phyloP scores from a whole-genome alignment of 2,329 filamentous ascomycete genomes.

The Pseudocercospora fijiensis region DNA sequence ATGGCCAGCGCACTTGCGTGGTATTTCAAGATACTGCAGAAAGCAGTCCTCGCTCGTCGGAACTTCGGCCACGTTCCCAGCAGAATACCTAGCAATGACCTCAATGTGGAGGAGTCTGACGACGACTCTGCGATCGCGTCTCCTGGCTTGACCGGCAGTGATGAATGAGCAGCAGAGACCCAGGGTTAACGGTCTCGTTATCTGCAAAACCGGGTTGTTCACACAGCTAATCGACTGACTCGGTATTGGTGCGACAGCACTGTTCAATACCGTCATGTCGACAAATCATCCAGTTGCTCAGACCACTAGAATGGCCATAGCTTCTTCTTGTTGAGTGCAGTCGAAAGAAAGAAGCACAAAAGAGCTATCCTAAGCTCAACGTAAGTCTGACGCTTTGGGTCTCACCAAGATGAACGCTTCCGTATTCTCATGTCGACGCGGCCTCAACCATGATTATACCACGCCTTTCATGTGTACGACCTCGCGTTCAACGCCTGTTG shows the following conservation, averaged over 20 bases:
- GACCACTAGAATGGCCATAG: not conserved
- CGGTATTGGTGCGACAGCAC: not conserved
- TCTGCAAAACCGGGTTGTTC: not conserved
- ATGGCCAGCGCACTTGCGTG: not conserved
- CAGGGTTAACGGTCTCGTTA: slow-evolving; percentile 1
- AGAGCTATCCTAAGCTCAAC: slow-evolving; percentile 1
- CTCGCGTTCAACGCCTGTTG: not conserved
- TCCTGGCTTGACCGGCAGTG: slow-evolving; percentile 9
- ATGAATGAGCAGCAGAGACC: slow-evolving; percentile 9
- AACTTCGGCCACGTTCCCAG: not conserved
- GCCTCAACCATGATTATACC: not conserved
- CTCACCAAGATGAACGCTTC: not conserved
- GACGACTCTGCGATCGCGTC: slow-evolving; percentile 13
- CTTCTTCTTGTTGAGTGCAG: not conserved
- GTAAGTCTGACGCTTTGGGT: not conserved
- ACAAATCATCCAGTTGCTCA: slow-evolving; percentile 9
- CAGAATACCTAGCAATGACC: not conserved
- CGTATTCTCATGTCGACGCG: not conserved
- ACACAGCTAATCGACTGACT: not conserved
- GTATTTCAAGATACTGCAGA: not conserved
- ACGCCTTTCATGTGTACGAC: not conserved
- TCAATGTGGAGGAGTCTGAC: slow-evolving; percentile 14
- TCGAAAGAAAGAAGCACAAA: slow-evolving; percentile 1
- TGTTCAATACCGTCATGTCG: slow-evolving; percentile 1
- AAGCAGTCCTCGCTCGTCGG: not conserved